phyloP scores from a whole-genome alignment of 2,329 filamentous ascomycete species.

The Aspergillus costaricaensis region DNA sequence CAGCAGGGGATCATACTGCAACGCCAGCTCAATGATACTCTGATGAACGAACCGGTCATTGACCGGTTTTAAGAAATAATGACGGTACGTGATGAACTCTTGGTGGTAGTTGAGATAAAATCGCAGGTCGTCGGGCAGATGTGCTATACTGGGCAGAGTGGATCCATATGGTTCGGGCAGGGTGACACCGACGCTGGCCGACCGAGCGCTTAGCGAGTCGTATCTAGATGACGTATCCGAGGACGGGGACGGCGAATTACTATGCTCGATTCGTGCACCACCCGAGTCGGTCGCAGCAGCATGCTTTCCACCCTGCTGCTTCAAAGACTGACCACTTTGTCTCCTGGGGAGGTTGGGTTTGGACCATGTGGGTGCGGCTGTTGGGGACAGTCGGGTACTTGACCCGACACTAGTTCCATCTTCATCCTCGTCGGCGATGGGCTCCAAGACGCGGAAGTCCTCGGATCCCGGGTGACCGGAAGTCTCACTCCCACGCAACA shows the following conservation, averaged over 20 bases:
- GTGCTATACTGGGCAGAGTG: conserved; percentile 24
- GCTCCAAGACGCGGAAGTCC: conserved; percentile 42
- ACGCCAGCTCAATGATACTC: conserved; percentile 69
- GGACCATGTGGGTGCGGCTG: conserved; percentile 22
- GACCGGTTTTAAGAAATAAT: conserved; percentile 78
- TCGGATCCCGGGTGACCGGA: conserved; percentile 52
- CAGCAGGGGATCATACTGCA: conserved; percentile 76
- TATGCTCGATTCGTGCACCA: conserved; percentile 38
- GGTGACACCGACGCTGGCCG: conserved; percentile 32
- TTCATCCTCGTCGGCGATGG: conserved; percentile 47
- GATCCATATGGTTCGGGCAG: conserved; percentile 26
- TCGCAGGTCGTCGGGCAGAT: conserved; percentile 65
- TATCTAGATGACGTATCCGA: conserved; percentile 49
- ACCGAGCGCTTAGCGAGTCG: conserved; percentile 38
- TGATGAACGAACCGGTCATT: conserved; percentile 71
- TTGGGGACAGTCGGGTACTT: conserved; percentile 26
- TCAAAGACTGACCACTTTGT: conserved; percentile 34
- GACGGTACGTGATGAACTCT: conserved; percentile 75
- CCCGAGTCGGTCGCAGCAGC: neutral
- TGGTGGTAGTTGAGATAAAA: conserved; percentile 78
- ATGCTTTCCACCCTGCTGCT: conserved; percentile 31
- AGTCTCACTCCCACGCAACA: conserved; percentile 52
- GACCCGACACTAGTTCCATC: conserved; percentile 25
- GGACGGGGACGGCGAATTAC: conserved; percentile 56
- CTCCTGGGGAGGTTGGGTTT: conserved; percentile 27